Evolutionary conservation across 1,284 basidiomycete genomes (phyloP).

Genomic region (Fomitopsis betulina): DNA sequence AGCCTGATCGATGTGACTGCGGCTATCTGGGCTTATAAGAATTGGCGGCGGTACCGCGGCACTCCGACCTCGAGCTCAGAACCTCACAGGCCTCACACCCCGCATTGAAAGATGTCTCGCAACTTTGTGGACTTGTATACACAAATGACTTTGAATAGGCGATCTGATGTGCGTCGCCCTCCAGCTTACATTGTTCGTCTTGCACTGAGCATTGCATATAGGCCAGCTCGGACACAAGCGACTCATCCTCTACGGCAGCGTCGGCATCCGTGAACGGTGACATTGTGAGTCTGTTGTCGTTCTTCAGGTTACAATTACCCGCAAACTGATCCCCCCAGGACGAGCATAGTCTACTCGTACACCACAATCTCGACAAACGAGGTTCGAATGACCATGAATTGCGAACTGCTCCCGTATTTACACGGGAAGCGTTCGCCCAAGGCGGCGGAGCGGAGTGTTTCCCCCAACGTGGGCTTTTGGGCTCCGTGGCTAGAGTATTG

Average conservation of each 20-base stretch:
- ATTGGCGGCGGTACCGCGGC: background rate
- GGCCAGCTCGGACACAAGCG: background rate
- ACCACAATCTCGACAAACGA: background rate
- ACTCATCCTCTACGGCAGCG: background rate
- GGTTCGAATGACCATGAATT: background rate
- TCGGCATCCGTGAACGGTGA: background rate
- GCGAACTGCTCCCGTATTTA: background rate
- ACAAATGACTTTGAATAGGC: background rate
- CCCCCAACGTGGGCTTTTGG: background rate
- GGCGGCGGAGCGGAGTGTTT: background rate
- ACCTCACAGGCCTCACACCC: too few species aligned
- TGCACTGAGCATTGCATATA: background rate
- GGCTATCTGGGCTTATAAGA: background rate
- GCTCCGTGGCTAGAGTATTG: background rate
- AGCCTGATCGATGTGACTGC: too few species aligned
- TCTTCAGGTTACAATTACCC: background rate
- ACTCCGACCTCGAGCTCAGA: background rate
- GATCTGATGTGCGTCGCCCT: background rate
- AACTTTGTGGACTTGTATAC: too few species aligned
- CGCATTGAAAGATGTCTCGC: too few species aligned
- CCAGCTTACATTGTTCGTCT: background rate
- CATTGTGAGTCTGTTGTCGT: background rate
- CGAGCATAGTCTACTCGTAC: background rate
- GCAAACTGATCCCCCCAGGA: background rate
- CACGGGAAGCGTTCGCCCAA: background rate